Conservation (phyloP, 495 filamentous ascomycete genomes). For the Penicillium desertorum region DNA sequence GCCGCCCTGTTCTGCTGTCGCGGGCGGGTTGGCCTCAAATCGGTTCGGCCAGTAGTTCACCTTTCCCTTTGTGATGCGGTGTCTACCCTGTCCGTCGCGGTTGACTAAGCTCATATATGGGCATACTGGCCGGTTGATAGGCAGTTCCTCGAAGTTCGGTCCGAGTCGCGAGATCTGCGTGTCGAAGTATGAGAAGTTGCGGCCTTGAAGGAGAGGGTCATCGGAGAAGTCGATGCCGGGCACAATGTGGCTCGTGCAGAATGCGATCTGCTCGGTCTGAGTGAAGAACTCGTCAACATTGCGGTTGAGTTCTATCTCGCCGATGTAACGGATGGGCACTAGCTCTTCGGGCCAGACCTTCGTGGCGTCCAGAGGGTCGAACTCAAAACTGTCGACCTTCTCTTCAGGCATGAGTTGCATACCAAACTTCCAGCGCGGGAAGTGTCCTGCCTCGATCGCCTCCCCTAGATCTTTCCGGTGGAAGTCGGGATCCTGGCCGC, state of each 20-base stretch:
- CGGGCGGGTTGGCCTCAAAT: conserved; percentile 62
- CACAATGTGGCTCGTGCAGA: conserved; percentile 82
- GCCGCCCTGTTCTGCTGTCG: conserved; percentile 56
- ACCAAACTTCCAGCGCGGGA: conserved; percentile 79
- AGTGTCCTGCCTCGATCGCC: conserved; percentile 70
- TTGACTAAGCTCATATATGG: conserved; percentile 58
- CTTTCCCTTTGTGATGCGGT: conserved; percentile 62
- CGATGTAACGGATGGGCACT: conserved; percentile 76
- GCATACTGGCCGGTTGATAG: conserved; percentile 76
- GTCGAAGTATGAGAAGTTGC: conserved; percentile 87
- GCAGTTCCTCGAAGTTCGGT: conserved; percentile 81
- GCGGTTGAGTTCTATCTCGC: conserved; percentile 77
- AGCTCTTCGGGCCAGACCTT: conserved; percentile 89
- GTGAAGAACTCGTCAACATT: conserved; percentile 86
- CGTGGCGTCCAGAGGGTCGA: conserved; percentile 89
- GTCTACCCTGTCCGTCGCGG: conserved; percentile 39
- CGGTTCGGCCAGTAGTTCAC: conserved; percentile 93
- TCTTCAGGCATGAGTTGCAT: conserved; percentile 73
- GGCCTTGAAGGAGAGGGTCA: conserved; percentile 78
- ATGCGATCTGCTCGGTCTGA: conserved; percentile 77
- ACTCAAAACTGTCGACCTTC: conserved; percentile 78
- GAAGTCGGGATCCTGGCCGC: conserved; percentile 83
- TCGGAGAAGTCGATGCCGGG: conserved; percentile 86
- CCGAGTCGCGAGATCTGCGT: conserved; percentile 83
- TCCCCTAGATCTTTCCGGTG: conserved; percentile 79